Evolutionary conservation across 805 yeast species (phyloP).

Genomic region (Zygosaccharomyces kombuchaensis): DNA sequence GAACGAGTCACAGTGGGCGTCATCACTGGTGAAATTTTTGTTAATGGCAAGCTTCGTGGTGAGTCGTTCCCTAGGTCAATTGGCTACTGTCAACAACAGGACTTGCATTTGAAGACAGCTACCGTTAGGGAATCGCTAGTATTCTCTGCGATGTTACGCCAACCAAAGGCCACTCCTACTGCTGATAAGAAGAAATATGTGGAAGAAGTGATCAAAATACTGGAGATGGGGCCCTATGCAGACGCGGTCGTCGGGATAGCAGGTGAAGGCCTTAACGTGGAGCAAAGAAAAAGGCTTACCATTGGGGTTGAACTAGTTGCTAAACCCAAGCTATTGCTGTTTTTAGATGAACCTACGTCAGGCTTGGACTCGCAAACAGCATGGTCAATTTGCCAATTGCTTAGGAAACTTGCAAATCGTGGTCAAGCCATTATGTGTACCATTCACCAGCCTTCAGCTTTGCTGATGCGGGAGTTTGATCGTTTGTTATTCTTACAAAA

Average conservation of each 20-base stretch:
- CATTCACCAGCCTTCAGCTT: slow-evolving; percentile 86
- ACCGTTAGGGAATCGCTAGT: slow-evolving; percentile 70
- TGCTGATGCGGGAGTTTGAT: slow-evolving; percentile 72
- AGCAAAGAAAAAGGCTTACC: slow-evolving; percentile 59
- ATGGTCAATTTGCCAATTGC: slow-evolving; percentile 58
- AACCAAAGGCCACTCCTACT: slow-evolving; percentile 48
- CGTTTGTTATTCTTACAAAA: slow-evolving; percentile 62
- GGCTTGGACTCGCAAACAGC: slow-evolving; percentile 68
- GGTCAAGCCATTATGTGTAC: slow-evolving; percentile 70
- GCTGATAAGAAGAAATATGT: slow-evolving; percentile 61
- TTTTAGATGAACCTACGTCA: slow-evolving; percentile 66
- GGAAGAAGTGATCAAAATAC: slow-evolving; percentile 55
- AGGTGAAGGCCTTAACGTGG: slow-evolving; percentile 65
- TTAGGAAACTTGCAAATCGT: slow-evolving; percentile 53
- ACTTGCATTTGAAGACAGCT: slow-evolving; percentile 58
- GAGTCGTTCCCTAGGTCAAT: slow-evolving; percentile 57
- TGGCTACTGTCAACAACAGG: slow-evolving; percentile 77
- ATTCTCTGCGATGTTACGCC: slow-evolving; percentile 66
- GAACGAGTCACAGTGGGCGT: slow-evolving; percentile 68
- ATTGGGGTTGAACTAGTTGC: slow-evolving; percentile 67
- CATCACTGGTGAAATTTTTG: slow-evolving; percentile 62
- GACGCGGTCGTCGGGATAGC: slow-evolving; percentile 73
- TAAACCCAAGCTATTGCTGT: slow-evolving; percentile 54
- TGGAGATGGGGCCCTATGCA: slow-evolving; percentile 61
- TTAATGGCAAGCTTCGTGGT: slow-evolving; percentile 58